phyloP scores from a whole-genome alignment of 306 rosid genomes.

The Alnus rubra region DNA sequence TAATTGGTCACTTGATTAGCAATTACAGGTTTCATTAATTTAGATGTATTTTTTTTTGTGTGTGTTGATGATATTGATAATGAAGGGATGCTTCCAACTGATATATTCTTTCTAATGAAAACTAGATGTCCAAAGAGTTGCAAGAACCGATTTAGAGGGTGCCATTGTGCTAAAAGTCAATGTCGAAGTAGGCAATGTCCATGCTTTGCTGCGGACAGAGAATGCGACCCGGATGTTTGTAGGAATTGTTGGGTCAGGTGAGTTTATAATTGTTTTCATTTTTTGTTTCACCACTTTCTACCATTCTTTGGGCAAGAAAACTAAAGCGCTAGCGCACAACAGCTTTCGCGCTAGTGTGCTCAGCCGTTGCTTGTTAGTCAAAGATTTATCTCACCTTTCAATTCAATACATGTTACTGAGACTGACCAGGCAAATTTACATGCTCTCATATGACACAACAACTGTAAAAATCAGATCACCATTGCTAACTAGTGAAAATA shows the following conservation, averaged over 20 bases:
- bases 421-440: not conserved
- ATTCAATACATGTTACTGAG: not conserved
- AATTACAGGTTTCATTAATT: constrained; percentile 24
- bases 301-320: not conserved
- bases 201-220: constrained; percentile 99
- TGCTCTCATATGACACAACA: not conserved
- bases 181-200: constrained; percentile 98
- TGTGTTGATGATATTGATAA: not conserved
- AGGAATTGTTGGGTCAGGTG: constrained; percentile 99
- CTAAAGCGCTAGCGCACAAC: too few relatives aligned
- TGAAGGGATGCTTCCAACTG: constrained; percentile 9
- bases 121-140: constrained; percentile 87
- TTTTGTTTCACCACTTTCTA: constrained; percentile 7
- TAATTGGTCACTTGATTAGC: constrained; percentile 3
- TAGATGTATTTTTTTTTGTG: constrained; percentile 15
- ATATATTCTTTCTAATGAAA: constrained; percentile 2
- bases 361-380: too few relatives aligned
- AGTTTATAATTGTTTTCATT: constrained; percentile 24
- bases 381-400: not conserved
- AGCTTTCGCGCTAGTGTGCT: too few relatives aligned
- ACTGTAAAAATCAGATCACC: not conserved
- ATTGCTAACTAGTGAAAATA: not conserved
- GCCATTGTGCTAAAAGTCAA: constrained; percentile 99
- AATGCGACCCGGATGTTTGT: constrained; percentile 98
- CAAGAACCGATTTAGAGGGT: constrained; percentile 93